Evolutionary conservation across 1,139 yeast species (phyloP).

Genomic region (Magnusiomyces magnusii): DNA sequence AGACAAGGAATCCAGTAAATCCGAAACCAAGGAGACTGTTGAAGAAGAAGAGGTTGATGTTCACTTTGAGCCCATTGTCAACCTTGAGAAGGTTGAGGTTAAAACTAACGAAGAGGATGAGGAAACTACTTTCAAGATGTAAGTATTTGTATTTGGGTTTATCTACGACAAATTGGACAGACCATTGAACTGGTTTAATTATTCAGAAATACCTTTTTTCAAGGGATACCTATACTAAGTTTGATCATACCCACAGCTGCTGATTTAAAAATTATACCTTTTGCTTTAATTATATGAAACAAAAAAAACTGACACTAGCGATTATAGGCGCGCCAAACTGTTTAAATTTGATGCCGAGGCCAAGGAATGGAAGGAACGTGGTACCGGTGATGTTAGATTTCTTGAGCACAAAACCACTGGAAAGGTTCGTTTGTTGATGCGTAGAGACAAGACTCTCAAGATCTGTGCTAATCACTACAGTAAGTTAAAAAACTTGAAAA

Average conservation of each 20-base stretch:
- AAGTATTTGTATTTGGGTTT: constrained; percentile 33
- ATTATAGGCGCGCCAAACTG: constrained; percentile 65
- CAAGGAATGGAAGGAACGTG: constrained; percentile 99
- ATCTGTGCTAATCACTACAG: constrained; percentile 94
- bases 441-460: constrained; percentile 97
- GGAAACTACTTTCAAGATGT: constrained; percentile 67
- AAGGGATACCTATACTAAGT: too few species aligned
- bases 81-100: constrained; percentile 91
- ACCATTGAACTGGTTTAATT: too few species aligned
- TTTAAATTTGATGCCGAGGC: constrained; percentile 70
- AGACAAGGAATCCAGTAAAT: constrained; percentile 31
- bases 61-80: constrained; percentile 93
- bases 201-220: too few species aligned
- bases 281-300: not conserved
- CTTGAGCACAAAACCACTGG: constrained; percentile 75
- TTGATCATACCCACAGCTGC: too few species aligned
- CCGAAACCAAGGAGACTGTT: constrained; percentile 43
- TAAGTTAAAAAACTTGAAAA: constrained; percentile 3
- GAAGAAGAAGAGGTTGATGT: constrained; percentile 90
- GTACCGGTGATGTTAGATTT: constrained; percentile 97
- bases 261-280: too few species aligned
- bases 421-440: constrained; percentile 88
- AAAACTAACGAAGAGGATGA: constrained; percentile 97
- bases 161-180: too few species aligned
- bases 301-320: not conserved